These are phyloP conservation scores for Violaceomyces palustris DNA, from an alignment of 1,284 basidiomycete species.

Conservation along the genomic window DNA sequence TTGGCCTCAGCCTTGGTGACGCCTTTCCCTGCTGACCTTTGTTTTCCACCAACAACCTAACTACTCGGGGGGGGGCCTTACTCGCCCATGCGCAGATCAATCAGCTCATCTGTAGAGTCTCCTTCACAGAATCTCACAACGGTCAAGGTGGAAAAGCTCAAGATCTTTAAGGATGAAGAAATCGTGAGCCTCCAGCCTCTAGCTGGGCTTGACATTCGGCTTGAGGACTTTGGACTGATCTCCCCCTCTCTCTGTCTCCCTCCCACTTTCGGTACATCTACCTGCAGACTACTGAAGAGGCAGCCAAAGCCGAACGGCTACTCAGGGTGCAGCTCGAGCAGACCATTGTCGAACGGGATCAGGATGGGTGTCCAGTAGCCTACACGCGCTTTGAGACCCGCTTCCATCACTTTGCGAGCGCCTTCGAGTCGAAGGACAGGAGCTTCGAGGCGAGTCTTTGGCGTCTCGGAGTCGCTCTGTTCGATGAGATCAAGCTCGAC, in stretches of 20 bases:
- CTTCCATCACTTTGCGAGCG: constrained; percentile 71
- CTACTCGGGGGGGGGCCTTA: too few relatives aligned
- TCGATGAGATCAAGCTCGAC: constrained; percentile 70
- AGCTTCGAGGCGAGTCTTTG: constrained; percentile 66
- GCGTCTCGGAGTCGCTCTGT: constrained; percentile 81
- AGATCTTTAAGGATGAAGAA: constrained; percentile 29
- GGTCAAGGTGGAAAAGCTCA: constrained; percentile 24
- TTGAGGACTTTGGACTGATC: too few relatives aligned
- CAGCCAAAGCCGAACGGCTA: constrained; percentile 58
- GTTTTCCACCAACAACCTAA: too few relatives aligned
- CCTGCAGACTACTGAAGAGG: constrained; percentile 9
- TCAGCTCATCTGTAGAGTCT: too few relatives aligned
- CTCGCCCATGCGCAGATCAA: too few relatives aligned
- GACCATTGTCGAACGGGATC: constrained; percentile 62
- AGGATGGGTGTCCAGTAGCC: constrained; percentile 59
- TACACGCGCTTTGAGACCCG: constrained; percentile 59
- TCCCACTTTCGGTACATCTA: neutral
- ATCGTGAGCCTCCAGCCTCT: constrained; percentile 4
- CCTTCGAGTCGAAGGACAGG: constrained; percentile 70
- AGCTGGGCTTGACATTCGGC: too few relatives aligned
- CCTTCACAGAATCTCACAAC: too few relatives aligned
- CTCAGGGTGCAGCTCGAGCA: constrained; percentile 73
- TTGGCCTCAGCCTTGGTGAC: too few relatives aligned
- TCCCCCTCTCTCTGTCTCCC: too few relatives aligned
- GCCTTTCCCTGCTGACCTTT: too few relatives aligned